Percentiles rank a stretch among this genome's conserved stretches.
phyloP scores from a whole-genome alignment of 495 filamentous ascomycete species.

The Clavariopsis aquatica region DNA sequence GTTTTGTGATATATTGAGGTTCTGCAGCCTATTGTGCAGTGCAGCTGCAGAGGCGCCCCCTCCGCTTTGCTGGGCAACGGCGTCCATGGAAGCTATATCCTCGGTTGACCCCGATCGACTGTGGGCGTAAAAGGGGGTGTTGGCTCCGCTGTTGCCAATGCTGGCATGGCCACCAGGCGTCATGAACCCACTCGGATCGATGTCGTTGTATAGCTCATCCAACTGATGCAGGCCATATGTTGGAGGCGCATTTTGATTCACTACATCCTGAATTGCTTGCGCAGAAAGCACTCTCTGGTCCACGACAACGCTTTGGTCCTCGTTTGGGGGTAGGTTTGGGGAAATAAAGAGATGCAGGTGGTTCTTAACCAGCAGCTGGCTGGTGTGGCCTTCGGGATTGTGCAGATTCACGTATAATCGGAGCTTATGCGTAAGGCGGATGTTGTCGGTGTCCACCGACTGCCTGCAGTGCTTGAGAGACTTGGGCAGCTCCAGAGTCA shows the following conservation, averaged over 20 bases:
- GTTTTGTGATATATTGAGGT: constrained; percentile 38
- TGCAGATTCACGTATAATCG: constrained; percentile 82
- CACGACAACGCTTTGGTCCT: constrained; percentile 68
- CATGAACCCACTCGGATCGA: constrained; percentile 73
- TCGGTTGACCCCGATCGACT: constrained; percentile 78
- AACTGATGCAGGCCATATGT: constrained; percentile 83
- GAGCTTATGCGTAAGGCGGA: constrained; percentile 85
- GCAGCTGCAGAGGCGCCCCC: constrained; percentile 40
- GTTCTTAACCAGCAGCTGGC: constrained; percentile 81
- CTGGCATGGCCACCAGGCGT: constrained; percentile 55
- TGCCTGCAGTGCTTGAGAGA: constrained; percentile 78
- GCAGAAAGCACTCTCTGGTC: constrained; percentile 48
- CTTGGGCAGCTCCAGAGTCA: constrained; percentile 71
- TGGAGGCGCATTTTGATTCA: constrained; percentile 66
- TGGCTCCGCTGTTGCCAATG: constrained; percentile 63
- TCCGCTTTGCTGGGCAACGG: constrained; percentile 48
- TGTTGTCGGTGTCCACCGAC: constrained; percentile 76
- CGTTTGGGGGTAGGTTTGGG: constrained; percentile 79
- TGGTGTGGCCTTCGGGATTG: constrained; percentile 91
- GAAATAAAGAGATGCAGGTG: constrained; percentile 93
- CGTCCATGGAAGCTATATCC: constrained; percentile 61
- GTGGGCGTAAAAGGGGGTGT: constrained; percentile 72
- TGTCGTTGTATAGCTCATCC: constrained; percentile 84
- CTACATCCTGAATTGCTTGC: constrained; percentile 44
- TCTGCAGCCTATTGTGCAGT: constrained; percentile 42